Evolutionary conservation across 176 grass and related monocot genomes (phyloP).

Genomic region (Echinochloa phyllopogon): DNA sequence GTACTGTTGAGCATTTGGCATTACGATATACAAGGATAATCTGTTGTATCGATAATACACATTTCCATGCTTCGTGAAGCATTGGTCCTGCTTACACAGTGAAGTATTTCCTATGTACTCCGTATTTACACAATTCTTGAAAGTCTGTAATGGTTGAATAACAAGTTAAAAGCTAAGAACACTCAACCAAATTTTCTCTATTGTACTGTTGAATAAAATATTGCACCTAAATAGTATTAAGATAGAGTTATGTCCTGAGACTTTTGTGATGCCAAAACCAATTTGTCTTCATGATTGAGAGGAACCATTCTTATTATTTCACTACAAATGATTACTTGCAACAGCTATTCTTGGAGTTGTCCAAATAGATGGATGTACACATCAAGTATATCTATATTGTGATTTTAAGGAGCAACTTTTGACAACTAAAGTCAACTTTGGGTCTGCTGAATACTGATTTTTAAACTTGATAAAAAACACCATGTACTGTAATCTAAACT

Average conservation of each 20-base stretch:
- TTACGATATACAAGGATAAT: constrained; percentile 7
- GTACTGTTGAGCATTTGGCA: not conserved
- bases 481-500: constrained; percentile 8
- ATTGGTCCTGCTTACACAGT: constrained; percentile 7
- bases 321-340: not conserved
- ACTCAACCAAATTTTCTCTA: not conserved
- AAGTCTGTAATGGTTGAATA: not conserved
- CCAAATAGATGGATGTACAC: constrained; percentile 15
- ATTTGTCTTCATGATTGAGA: not conserved
- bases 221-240: constrained; percentile 6
- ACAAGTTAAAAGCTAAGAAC: not conserved
- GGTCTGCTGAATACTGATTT: constrained; percentile 1
- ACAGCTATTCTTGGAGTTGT: not conserved
- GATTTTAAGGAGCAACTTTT: constrained; percentile 22
- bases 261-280: constrained; percentile 1
- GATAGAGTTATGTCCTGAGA: not conserved
- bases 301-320: constrained; percentile 29
- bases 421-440: constrained; percentile 11
- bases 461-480: constrained; percentile 21
- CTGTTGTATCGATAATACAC: not conserved
- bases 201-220: not conserved
- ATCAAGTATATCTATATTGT: not conserved
- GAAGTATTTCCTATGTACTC: constrained; percentile 9
- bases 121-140: constrained; percentile 11
- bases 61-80: constrained; percentile 23